Evolutionary conservation across 768 basidiomycete species (phyloP).

Genomic region (Tricholoma sp.): DNA sequence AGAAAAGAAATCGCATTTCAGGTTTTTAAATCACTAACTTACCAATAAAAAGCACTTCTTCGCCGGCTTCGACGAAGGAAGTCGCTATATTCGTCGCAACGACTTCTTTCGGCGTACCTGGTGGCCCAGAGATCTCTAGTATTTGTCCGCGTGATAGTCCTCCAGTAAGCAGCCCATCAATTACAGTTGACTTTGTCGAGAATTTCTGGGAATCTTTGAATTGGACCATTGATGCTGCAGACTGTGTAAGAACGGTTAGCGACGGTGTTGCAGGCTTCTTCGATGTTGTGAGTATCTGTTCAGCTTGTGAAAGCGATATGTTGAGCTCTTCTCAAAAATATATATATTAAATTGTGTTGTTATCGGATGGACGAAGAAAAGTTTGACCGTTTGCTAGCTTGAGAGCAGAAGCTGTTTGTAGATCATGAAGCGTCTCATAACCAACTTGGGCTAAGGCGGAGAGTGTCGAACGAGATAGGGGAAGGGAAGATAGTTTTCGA

Average conservation of each 20-base stretch:
- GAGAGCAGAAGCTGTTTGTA: conserved; percentile 38
- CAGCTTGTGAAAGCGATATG: conserved; percentile 40
- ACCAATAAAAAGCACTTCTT: conserved; percentile 67
- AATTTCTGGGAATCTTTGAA: conserved; percentile 20
- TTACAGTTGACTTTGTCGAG: conserved; percentile 39
- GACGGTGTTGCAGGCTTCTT: conserved; percentile 24
- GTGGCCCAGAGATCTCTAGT: conserved; percentile 73
- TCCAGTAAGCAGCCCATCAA: conserved; percentile 59
- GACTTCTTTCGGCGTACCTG: conserved; percentile 61
- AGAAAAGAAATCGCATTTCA: conserved; percentile 1
- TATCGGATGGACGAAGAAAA: not conserved
- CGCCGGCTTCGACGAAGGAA: conserved; percentile 40
- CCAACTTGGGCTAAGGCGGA: conserved; percentile 46
- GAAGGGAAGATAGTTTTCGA: conserved; percentile 42
- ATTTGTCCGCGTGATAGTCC: conserved; percentile 59
- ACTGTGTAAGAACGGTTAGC: conserved; percentile 42
- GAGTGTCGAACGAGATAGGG: conserved; percentile 41
- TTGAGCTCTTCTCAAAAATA: conserved; percentile 40
- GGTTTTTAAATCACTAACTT: conserved; percentile 14
- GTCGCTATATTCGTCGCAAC: conserved; percentile 46
- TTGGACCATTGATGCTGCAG: conserved; percentile 41
- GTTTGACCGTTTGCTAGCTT: conserved; percentile 44
- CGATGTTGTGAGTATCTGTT: conserved; percentile 39
- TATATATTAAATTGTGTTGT: not conserved
- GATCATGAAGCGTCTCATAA: conserved; percentile 54